These are phyloP conservation scores for Pythium coloratum DNA, from an alignment of 352 stramenopile species.

Conservation along the genomic window DNA sequence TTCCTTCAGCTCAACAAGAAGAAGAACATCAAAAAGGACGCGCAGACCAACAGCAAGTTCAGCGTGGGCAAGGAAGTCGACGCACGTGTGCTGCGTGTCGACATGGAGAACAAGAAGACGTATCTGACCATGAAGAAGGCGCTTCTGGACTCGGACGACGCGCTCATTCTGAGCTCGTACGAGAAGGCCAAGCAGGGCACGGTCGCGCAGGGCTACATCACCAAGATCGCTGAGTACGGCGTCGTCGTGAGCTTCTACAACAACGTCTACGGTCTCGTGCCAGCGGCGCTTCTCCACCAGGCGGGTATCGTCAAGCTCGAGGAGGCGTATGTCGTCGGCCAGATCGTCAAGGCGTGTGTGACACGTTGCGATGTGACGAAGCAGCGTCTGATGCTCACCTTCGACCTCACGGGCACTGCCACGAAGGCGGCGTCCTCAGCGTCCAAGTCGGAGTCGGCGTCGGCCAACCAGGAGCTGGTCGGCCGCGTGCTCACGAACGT, in stretches of 20 bases:
- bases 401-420: constrained; percentile 57
- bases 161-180: constrained; percentile 79
- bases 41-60: constrained; percentile 72
- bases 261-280: constrained; percentile 93
- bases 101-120: constrained; percentile 92
- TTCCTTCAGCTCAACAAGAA: constrained; percentile 60
- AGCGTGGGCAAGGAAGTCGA: constrained; percentile 74
- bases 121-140: constrained; percentile 90
- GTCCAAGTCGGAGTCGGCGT: background rate
- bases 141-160: constrained; percentile 66
- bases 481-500: constrained; percentile 58
- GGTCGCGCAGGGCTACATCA: constrained; percentile 91
- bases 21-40: constrained; percentile 64
- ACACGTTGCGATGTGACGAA: constrained; percentile 73
- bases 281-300: constrained; percentile 77
- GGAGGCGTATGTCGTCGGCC: constrained; percentile 82
- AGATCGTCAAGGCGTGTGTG: constrained; percentile 85
- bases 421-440: constrained; percentile 17
- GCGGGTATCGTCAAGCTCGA: constrained; percentile 83
- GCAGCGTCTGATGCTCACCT: constrained; percentile 87
- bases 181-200: constrained; percentile 67
- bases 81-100: constrained; percentile 80
- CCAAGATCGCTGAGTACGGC: constrained; percentile 91
- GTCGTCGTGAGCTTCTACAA: constrained; percentile 97
- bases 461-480: constrained; percentile 39